phyloP scores from a whole-genome alignment of 2,329 filamentous ascomycete genomes.

The Dryadomyces sulphureus region DNA sequence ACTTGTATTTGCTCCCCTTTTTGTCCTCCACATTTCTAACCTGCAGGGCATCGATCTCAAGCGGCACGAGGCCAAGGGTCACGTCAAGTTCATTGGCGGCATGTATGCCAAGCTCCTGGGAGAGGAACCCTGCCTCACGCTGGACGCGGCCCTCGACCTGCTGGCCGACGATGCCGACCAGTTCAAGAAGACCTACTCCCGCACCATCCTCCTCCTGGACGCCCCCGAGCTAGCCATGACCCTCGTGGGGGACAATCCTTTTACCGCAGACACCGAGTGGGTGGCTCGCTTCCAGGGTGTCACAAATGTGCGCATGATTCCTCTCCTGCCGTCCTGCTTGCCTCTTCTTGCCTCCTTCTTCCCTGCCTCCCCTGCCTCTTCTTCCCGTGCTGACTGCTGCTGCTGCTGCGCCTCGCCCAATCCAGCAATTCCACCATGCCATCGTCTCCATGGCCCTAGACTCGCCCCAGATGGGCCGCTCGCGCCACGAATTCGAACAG shows the following conservation, averaged over 20 bases:
- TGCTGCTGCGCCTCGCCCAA: background rate
- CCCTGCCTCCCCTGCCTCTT: background rate
- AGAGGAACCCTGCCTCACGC: conserved; percentile 2
- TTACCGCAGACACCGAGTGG: conserved; percentile 5
- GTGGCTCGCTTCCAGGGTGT: conserved; percentile 3
- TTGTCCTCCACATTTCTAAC: background rate
- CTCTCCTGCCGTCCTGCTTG: background rate
- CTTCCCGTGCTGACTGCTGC: background rate
- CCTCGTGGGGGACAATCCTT: conserved; percentile 1
- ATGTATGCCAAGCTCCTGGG: conserved; percentile 4
- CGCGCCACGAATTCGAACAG: conserved; percentile 1
- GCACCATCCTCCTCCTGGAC: conserved; percentile 9
- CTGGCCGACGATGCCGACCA: conserved; percentile 5
- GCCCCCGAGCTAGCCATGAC: conserved; percentile 7
- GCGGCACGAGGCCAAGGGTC: conserved; percentile 5
- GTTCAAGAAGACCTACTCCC: conserved; percentile 1
- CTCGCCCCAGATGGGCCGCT: conserved; percentile 1
- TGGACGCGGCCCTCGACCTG: conserved; percentile 6
- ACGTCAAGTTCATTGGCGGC: conserved; percentile 8
- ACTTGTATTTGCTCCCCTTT: conserved; percentile 3
- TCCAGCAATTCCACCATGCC: conserved; percentile 10
- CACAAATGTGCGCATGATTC: conserved; percentile 3
- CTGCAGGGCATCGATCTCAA: conserved; percentile 7
- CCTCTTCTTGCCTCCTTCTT: background rate
- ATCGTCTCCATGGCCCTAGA: conserved; percentile 6